Evolutionary conservation across 2,329 filamentous ascomycete genomes (phyloP).

Genomic region (Neonectria ditissima): DNA sequence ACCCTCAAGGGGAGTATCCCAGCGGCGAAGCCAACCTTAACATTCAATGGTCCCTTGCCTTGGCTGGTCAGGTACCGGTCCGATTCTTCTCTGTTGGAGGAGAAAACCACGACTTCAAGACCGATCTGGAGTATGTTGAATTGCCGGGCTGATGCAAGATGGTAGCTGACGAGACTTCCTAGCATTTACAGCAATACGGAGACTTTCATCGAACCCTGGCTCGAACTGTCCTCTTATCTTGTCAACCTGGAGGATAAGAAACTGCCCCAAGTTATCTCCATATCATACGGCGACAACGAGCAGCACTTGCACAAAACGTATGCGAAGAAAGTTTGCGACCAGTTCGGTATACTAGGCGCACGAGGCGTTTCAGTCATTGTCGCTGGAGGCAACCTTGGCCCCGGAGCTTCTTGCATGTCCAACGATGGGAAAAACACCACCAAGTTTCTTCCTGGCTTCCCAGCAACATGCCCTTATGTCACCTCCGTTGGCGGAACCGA

Average conservation of each 20-base stretch:
- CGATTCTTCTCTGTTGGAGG: slow-evolving; percentile 50
- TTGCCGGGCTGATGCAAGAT: too few relatives aligned
- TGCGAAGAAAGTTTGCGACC: slow-evolving; percentile 62
- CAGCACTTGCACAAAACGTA: slow-evolving; percentile 71
- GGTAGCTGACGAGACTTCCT: not conserved
- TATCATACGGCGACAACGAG: slow-evolving; percentile 79
- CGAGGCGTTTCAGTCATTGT: slow-evolving; percentile 77
- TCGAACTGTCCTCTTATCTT: slow-evolving; percentile 72
- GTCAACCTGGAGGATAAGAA: slow-evolving; percentile 63
- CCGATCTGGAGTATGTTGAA: slow-evolving; percentile 51
- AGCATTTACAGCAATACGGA: slow-evolving; percentile 47
- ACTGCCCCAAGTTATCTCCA: slow-evolving; percentile 73
- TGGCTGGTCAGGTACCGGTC: slow-evolving; percentile 51
- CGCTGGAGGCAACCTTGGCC: slow-evolving; percentile 68
- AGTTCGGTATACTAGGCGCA: slow-evolving; percentile 73
- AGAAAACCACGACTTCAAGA: slow-evolving; percentile 44
- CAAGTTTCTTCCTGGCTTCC: slow-evolving; percentile 51
- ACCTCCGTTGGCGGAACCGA: slow-evolving; percentile 72
- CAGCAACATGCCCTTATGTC: slow-evolving; percentile 67
- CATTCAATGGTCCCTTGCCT: slow-evolving; percentile 50
- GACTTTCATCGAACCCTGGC: slow-evolving; percentile 72
- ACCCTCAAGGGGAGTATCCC: slow-evolving; percentile 56
- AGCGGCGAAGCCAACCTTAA: slow-evolving; percentile 54
- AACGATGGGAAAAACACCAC: slow-evolving; percentile 51
- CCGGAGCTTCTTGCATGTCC: slow-evolving; percentile 51